A percentile compares a stretch with the other conserved stretches of the same genome.
Conservation (phyloP, 2,329 filamentous ascomycete genomes). For the Apiospora hydei region DNA sequence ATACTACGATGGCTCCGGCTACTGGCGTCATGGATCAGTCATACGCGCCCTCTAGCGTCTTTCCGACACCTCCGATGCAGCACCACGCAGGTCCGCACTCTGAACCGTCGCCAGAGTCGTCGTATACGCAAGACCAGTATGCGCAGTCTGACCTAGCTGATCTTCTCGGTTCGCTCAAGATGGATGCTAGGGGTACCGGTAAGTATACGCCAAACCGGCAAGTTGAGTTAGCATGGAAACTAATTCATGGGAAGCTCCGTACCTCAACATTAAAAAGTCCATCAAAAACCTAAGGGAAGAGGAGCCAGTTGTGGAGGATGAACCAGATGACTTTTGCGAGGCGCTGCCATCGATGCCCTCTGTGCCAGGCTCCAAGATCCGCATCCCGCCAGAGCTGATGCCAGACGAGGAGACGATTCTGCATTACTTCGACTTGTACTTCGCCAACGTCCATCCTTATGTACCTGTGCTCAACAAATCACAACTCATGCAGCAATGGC, state of each 20-base stretch:
- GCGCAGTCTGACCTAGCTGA: slow-evolving; percentile 78
- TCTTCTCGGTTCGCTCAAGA: slow-evolving; percentile 83
- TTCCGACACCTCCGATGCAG: slow-evolving; percentile 58
- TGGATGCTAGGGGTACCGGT: slow-evolving; percentile 89
- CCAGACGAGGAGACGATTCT: slow-evolving; percentile 82
- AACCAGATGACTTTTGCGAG: slow-evolving; percentile 73
- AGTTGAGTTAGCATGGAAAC: slow-evolving; percentile 8
- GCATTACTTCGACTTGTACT: slow-evolving; percentile 90
- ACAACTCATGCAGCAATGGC: slow-evolving; percentile 90
- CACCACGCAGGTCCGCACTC: slow-evolving; percentile 50
- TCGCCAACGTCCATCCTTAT: slow-evolving; percentile 89
- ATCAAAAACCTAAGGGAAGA: slow-evolving; percentile 57
- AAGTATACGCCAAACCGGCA: slow-evolving; percentile 42
- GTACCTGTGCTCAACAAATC: slow-evolving; percentile 86
- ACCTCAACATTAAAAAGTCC: slow-evolving; percentile 71
- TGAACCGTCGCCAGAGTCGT: slow-evolving; percentile 52
- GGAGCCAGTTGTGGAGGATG: slow-evolving; percentile 71
- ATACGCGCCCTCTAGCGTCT: slow-evolving; percentile 58
- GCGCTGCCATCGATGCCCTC: slow-evolving; percentile 72
- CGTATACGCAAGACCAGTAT: slow-evolving; percentile 68
- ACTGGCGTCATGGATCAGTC: slow-evolving; percentile 59
- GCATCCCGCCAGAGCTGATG: slow-evolving; percentile 93
- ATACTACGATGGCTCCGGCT: slow-evolving; percentile 58
- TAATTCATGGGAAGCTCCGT: slow-evolving; percentile 69
- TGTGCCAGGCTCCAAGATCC: slow-evolving; percentile 77